Conservation (phyloP, 2,329 filamentous ascomycete genomes). For the Cercospora beticola region DNA sequence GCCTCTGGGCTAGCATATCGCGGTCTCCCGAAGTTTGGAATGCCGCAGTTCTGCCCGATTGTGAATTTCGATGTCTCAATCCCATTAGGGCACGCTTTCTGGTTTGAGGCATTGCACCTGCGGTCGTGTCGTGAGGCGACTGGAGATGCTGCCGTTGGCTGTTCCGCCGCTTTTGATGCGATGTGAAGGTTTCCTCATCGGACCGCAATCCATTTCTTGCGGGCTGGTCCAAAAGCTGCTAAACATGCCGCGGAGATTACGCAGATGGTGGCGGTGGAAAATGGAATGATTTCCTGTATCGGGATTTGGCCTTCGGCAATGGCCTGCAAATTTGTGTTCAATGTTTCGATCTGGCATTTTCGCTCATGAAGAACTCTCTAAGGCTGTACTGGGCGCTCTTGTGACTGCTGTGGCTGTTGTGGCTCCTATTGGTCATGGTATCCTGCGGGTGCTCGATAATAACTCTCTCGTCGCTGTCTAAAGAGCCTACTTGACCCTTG, state of each 20-base stretch:
- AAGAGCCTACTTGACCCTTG: slow-evolving; percentile 8
- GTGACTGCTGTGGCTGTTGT: slow-evolving; percentile 9
- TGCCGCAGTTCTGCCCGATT: not conserved
- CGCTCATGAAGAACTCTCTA: not conserved
- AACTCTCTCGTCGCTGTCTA: slow-evolving; percentile 20
- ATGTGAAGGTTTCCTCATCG: no score
- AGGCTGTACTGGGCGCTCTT: not conserved
- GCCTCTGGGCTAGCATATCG: not conserved
- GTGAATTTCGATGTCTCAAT: not conserved
- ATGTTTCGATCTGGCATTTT: slow-evolving; percentile 9
- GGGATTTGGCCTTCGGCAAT: not conserved
- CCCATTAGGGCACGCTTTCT: not conserved
- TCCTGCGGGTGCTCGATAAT: slow-evolving; percentile 15
- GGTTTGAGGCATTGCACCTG: not conserved
- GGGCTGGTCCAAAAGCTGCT: not conserved
- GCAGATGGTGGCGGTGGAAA: not conserved
- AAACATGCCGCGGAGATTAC: not conserved
- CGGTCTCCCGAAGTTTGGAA: not conserved
- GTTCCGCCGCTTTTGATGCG: not conserved
- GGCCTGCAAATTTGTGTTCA: not conserved
- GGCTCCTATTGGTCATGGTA: slow-evolving; percentile 8
- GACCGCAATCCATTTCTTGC: not conserved
- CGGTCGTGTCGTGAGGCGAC: not conserved
- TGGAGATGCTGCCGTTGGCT: not conserved
- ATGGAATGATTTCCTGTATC: not conserved